Evolutionary conservation across 2,329 filamentous ascomycete species (phyloP), one percentile per base, ranked within the genome.

Genomic region (Scleromitrula shiraiana): DNA sequence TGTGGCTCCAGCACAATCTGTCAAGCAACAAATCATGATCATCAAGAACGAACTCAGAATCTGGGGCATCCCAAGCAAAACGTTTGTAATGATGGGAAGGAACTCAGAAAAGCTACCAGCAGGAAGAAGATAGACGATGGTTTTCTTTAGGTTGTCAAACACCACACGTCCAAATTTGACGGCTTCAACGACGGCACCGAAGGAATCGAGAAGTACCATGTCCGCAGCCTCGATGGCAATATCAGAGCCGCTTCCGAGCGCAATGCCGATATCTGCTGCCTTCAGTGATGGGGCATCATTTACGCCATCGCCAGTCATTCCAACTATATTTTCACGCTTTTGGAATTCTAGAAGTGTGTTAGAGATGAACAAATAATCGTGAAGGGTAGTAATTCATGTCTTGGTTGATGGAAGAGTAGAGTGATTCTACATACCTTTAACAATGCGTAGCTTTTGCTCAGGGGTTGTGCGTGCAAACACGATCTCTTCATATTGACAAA

Each of bases 61-160:
- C 53, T 80, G 77, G 0, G 78, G 77, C 8, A 81, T 67, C 27
- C 77, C 78, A 46, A 81, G 76, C 7, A 75, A 60, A 17, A 81
- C 72, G 49, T 76, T 80, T 2, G 74, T 78, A 55, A 80, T 68
- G 22, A 81, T 75, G 1, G 77, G 77, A 74, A 72, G 61, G 56
- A 81, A 74, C 53, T 81, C 77, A 27, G 71, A 74, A 62, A 80
- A 81, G 9, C 68, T 71, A 15, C 77, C 77, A 0, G 77, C 78
- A 0, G 77, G 77, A 0, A 81, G 70, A 1, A 81, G 67, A 57
- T 81, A 81, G 22, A 72, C 68, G 49, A 80, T 77, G 0, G 75
- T 59, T 71, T 90, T 89, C 63, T 86, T 85, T 42, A 89, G 67
- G 57, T 89, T 89, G 63, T 88, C 82, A 65, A 85, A 89, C n/a